Evolutionary conservation across 495 filamentous ascomycete genomes (phyloP).

Genomic region (Neurospora sp.): DNA sequence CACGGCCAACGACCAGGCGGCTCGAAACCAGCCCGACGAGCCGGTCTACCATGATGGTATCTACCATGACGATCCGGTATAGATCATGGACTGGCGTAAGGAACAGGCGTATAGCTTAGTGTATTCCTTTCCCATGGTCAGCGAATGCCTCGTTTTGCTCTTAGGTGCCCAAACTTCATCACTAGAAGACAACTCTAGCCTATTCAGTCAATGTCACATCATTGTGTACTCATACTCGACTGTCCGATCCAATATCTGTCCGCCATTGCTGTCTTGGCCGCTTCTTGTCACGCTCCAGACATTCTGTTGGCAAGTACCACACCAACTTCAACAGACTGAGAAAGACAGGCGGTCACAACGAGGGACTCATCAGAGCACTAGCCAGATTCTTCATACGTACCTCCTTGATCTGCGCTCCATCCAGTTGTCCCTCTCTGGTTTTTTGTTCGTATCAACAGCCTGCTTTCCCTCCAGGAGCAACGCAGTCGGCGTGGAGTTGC

Average conservation of each 20-base stretch:
- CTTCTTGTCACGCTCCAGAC: background rate
- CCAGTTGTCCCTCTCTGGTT: too few species aligned
- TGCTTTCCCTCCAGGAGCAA: too few species aligned
- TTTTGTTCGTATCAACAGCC: too few species aligned
- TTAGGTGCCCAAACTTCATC: background rate
- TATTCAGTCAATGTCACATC: background rate
- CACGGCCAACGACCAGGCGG: conserved; percentile 7
- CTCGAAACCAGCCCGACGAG: conserved; percentile 5
- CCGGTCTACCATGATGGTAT: conserved; percentile 16
- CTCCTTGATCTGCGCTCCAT: too few species aligned
- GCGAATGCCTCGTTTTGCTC: background rate
- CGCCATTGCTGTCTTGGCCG: background rate
- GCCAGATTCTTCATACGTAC: too few species aligned
- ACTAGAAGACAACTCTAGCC: background rate
- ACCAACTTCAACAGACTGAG: background rate
- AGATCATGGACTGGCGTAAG: background rate
- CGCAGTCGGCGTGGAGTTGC: too few species aligned
- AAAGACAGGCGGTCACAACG: too few species aligned
- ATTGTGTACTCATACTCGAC: background rate
- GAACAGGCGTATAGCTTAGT: background rate
- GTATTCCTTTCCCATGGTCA: background rate
- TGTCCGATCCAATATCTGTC: background rate
- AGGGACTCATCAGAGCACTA: too few species aligned
- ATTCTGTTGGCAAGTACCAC: background rate
- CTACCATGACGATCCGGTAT: conserved; percentile 22